Conservation (phyloP, 1,284 basidiomycete genomes). For the Xerocomus cyaneibrunnescens region DNA sequence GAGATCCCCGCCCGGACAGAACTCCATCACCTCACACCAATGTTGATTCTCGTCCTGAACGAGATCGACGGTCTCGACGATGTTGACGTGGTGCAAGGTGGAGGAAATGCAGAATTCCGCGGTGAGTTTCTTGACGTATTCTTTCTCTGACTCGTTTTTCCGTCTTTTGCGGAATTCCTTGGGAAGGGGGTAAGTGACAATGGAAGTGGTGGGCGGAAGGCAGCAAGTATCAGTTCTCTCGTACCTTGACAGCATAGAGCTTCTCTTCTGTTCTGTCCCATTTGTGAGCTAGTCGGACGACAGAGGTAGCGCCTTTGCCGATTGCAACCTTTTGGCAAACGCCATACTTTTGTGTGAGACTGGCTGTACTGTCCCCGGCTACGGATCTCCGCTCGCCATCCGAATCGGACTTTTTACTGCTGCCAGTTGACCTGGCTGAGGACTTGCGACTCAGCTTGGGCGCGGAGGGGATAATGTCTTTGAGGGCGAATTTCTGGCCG, state of each 20-base stretch:
- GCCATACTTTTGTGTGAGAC: conserved; percentile 90
- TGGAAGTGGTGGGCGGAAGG: neutral
- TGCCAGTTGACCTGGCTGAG: conserved; percentile 65
- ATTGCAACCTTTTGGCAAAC: conserved; percentile 97
- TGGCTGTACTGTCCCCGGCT: conserved; percentile 60
- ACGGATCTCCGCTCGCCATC: conserved; percentile 61
- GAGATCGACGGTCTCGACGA: conserved; percentile 98
- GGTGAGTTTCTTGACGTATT: conserved; percentile 99
- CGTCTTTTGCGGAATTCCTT: conserved; percentile 97
- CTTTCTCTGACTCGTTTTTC: conserved; percentile 98
- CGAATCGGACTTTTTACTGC: conserved; percentile 68
- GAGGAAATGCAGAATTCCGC: conserved; percentile 99
- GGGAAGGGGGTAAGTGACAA: neutral
- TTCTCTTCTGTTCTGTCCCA: conserved; percentile 98
- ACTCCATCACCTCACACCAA: conserved; percentile 99
- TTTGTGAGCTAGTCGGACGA: conserved; percentile 96
- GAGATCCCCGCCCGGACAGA: conserved; percentile 94
- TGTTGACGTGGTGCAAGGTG: conserved; percentile 93
- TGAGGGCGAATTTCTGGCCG: conserved; percentile 78
- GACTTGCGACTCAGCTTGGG: conserved; percentile 73
- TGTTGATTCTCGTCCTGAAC: conserved; percentile 95
- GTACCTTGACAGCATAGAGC: conserved; percentile 96
- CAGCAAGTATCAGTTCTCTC: conserved; percentile 19
- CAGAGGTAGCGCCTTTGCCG: conserved; percentile 96
- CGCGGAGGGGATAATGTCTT: conserved; percentile 65